Evolutionary conservation across 805 yeast species (phyloP).

Genomic region (Danielia oregonensis): DNA sequence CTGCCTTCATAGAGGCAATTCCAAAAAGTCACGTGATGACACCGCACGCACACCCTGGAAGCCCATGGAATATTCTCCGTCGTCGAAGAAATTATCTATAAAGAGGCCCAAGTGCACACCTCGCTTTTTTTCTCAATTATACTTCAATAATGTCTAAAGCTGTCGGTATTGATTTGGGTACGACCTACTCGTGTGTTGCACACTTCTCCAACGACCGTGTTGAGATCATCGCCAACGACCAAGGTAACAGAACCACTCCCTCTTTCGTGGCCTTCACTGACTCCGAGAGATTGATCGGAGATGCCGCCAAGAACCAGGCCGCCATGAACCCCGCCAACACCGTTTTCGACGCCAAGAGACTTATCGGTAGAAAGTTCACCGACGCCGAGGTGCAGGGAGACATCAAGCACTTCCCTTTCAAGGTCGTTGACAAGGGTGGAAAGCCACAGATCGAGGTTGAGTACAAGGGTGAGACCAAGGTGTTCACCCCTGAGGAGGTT

Average conservation of each 20-base stretch:
- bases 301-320: conserved; percentile 33
- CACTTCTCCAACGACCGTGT: conserved; percentile 32
- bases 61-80: conserved; percentile 14
- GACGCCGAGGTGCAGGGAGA: conserved; percentile 29
- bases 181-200: conserved; percentile 33
- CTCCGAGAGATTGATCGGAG: conserved; percentile 32
- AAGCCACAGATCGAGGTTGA: conserved; percentile 29
- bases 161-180: conserved; percentile 33
- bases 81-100: conserved; percentile 5
- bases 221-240: conserved; percentile 31
- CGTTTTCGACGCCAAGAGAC: conserved; percentile 32
- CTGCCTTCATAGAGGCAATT: no score
- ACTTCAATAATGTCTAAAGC: conserved; percentile 23
- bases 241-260: conserved; percentile 33
- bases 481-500: conserved; percentile 29
- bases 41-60: conserved; percentile 9
- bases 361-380: conserved; percentile 27
- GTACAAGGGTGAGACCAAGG: conserved; percentile 32
- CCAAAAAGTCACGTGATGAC: no score
- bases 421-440: conserved; percentile 27
- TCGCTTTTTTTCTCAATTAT: background rate
- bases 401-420: conserved; percentile 31
- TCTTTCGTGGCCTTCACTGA: conserved; percentile 32
- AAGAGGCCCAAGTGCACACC: background rate
- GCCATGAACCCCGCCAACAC: conserved; percentile 33